Percentiles rank a stretch among this genome's conserved stretches.
These are phyloP conservation scores for Syncephalis plumigaleata DNA, from an alignment of 371 early-diverging fungal species.

Conservation along the genomic window DNA sequence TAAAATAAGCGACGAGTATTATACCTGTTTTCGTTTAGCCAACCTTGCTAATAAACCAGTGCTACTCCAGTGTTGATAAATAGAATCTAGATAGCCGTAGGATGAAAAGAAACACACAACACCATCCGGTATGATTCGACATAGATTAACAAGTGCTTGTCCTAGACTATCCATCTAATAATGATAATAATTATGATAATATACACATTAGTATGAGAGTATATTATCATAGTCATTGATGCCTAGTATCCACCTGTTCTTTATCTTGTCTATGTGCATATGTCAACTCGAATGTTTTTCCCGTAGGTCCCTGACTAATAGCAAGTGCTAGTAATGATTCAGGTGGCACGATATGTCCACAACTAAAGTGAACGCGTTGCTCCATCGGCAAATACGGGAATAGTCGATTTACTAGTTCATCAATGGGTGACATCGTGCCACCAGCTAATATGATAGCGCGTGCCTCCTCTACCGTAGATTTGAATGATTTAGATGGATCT, in stretches of 20 bases:
- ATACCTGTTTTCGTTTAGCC: conserved; percentile 32
- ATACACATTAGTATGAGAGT: neutral
- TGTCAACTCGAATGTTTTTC: conserved; percentile 44
- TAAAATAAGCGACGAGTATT: no score
- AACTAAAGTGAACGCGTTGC: conserved; percentile 42
- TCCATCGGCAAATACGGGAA: conserved; percentile 24
- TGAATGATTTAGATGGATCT: conserved; percentile 72
- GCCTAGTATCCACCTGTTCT: conserved; percentile 17
- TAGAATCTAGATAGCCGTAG: conserved; percentile 63
- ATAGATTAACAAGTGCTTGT: conserved; percentile 46
- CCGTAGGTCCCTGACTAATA: conserved; percentile 42
- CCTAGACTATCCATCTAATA: conserved; percentile 54
- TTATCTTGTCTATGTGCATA: conserved; percentile 38
- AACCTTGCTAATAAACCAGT: conserved; percentile 18
- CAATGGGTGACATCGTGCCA: conserved; percentile 90
- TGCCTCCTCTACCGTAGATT: conserved; percentile 60
- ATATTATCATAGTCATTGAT: neutral
- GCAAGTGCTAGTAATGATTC: conserved; percentile 41
- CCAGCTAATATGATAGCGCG: conserved; percentile 81
- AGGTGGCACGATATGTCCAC: conserved; percentile 61
- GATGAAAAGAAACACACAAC: conserved; percentile 90
- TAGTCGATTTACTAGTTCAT: conserved; percentile 24
- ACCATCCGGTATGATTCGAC: conserved; percentile 79
- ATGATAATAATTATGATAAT: no score
- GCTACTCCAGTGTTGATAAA: conserved; percentile 34